Conservation (phyloP, 2,329 filamentous ascomycete species). For the Trichoderma sp. region DNA sequence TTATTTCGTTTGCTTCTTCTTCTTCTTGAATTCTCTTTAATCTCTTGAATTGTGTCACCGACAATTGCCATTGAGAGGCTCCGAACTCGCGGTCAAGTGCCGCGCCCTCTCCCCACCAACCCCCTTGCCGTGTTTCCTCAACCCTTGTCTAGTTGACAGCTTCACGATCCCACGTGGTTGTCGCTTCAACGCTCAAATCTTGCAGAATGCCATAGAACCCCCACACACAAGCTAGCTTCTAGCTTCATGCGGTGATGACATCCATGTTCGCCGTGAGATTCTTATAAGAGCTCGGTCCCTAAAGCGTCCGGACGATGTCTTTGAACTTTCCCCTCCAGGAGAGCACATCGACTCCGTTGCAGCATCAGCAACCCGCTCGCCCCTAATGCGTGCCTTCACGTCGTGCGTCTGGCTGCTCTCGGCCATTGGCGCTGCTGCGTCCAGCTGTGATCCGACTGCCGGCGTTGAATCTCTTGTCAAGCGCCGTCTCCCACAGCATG, state of each 20-base stretch:
- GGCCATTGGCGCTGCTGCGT: conserved; percentile 7
- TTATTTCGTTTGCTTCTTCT: no score
- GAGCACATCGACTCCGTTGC: neutral
- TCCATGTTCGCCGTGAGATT: neutral
- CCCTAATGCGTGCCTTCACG: neutral
- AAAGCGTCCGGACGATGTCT: neutral
- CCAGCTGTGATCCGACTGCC: neutral
- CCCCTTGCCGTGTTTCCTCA: neutral
- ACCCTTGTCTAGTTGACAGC: neutral
- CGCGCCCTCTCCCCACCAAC: neutral
- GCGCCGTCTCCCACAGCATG: conserved; percentile 23
- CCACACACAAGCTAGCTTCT: neutral
- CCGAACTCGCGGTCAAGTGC: neutral
- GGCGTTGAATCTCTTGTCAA: conserved; percentile 22
- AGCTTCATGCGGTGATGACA: neutral
- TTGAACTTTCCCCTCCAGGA: neutral
- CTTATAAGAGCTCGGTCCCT: conserved; percentile 1
- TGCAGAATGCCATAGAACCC: neutral
- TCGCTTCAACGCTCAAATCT: neutral
- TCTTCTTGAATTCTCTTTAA: no score
- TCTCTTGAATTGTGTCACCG: neutral
- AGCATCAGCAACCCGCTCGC: neutral
- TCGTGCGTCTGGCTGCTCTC: conserved; percentile 10
- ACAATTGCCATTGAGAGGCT: neutral
- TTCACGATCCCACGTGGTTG: conserved; percentile 7